phyloP scores from a whole-genome alignment of 805 yeast genomes.

The Saccharomycopsis selenospora region DNA sequence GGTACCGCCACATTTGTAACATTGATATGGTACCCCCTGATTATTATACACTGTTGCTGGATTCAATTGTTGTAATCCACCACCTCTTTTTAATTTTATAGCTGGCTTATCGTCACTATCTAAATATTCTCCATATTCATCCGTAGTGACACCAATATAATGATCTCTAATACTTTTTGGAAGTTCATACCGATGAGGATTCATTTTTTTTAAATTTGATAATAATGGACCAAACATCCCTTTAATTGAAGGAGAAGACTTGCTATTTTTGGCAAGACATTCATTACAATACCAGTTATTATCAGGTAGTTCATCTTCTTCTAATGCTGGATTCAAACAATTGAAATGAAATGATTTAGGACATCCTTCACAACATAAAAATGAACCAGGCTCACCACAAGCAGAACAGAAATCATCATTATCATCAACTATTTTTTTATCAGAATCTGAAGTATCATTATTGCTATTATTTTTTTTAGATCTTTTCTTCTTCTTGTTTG shows the following conservation, averaged over 20 bases:
- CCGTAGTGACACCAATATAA: conserved; percentile 65
- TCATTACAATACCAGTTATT: conserved; percentile 87
- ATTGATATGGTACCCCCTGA: conserved; percentile 59
- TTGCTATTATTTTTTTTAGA: background rate
- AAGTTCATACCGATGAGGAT: conserved; percentile 59
- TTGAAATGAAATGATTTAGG: conserved; percentile 88
- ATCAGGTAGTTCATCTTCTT: conserved; percentile 67
- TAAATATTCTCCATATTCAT: conserved; percentile 61
- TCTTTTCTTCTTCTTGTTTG: background rate
- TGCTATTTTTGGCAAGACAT: conserved; percentile 43
- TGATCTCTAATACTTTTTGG: conserved; percentile 65
- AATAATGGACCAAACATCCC: conserved; percentile 51
- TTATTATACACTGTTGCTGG: conserved; percentile 61
- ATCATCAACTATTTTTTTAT: conserved; percentile 20
- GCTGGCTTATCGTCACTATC: conserved; percentile 52
- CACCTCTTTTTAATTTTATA: conserved; percentile 34
- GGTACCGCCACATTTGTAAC: conserved; percentile 70
- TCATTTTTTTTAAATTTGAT: conserved; percentile 47
- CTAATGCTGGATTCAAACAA: conserved; percentile 86
- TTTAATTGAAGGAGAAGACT: conserved; percentile 24
- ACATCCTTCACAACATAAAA: conserved; percentile 90
- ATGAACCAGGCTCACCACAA: conserved; percentile 84
- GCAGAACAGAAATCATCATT: conserved; percentile 91
- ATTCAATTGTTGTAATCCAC: conserved; percentile 45
- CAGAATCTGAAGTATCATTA: background rate